phyloP scores from a whole-genome alignment of 495 filamentous ascomycete genomes.

The Cercophora samala region DNA sequence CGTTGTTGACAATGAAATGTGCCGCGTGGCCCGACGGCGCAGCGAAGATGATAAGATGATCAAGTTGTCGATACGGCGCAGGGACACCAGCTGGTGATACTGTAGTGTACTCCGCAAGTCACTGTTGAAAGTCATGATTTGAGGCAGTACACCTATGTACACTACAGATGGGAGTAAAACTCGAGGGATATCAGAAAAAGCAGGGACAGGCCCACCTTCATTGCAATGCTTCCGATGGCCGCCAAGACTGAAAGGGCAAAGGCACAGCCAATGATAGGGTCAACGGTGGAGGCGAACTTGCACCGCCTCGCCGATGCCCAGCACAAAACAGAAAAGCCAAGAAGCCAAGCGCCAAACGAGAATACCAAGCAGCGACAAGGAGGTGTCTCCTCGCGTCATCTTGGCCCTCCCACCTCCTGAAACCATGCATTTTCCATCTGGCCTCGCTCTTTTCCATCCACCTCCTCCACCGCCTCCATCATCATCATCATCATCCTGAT shows the following conservation, averaged over 20 bases:
- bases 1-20: not conserved
- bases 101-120: too few species aligned
- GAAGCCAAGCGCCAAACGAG: constrained; percentile 27
- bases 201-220: not conserved
- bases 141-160: too few species aligned
- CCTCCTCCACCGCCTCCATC: not conserved
- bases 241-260: not conserved
- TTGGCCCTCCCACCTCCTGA: constrained; percentile 10
- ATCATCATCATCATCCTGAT: constrained; percentile 13
- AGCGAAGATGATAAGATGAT: not conserved
- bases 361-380: constrained; percentile 13
- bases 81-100: too few species aligned
- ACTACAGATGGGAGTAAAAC: not conserved
- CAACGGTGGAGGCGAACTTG: constrained; percentile 10
- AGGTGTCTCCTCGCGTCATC: constrained; percentile 19
- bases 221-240: not conserved
- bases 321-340: constrained; percentile 16
- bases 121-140: too few species aligned
- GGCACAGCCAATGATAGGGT: not conserved
- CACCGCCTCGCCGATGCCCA: constrained; percentile 22
- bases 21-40: not conserved
- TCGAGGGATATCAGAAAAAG: not conserved
- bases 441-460: constrained; percentile 6
- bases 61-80: not conserved
- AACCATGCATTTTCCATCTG: constrained; percentile 20